Percentiles rank a stretch among this genome's conserved stretches.
These are phyloP conservation scores for Verticillium tricorpus DNA, from an alignment of 2,329 filamentous ascomycete genomes.

Conservation along the genomic window DNA sequence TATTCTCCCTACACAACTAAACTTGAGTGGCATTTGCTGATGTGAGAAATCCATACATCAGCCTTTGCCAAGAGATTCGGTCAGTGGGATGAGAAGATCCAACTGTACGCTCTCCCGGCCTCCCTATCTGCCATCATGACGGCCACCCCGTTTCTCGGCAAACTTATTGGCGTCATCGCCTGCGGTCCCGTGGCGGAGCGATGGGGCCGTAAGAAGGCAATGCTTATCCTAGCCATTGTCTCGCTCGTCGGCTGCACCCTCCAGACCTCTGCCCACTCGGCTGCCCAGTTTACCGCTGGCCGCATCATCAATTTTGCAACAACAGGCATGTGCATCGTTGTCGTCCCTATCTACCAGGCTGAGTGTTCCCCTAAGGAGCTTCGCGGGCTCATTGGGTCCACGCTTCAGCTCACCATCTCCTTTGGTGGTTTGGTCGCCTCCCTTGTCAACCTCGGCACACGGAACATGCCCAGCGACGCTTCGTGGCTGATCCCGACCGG, in stretches of 20 bases:
- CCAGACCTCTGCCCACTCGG: conserved; percentile 20
- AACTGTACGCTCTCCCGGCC: conserved; percentile 12
- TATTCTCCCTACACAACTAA: too few species aligned
- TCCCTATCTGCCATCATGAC: conserved; percentile 21
- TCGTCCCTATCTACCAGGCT: conserved; percentile 24
- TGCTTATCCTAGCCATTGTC: conserved; percentile 16
- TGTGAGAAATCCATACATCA: neutral
- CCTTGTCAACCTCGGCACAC: conserved; percentile 20
- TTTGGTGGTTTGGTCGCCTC: conserved; percentile 20
- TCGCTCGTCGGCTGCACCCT: conserved; percentile 20
- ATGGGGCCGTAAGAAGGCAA: conserved; percentile 19
- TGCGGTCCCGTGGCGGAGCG: conserved; percentile 18
- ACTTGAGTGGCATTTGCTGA: too few species aligned
- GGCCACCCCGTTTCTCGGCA: conserved; percentile 19
- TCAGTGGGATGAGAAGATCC: conserved; percentile 11
- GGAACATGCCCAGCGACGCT: conserved; percentile 12
- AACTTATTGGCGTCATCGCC: conserved; percentile 4
- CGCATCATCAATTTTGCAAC: conserved; percentile 23
- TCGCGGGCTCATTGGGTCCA: conserved; percentile 22
- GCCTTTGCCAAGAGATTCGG: conserved; percentile 18
- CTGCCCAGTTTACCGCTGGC: conserved; percentile 24
- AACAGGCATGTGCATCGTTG: conserved; percentile 25
- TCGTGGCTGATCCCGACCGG: conserved; percentile 41
- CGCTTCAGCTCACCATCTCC: conserved; percentile 22
- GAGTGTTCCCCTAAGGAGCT: conserved; percentile 20